A percentile compares a stretch with the other conserved stretches of the same genome.
Evolutionary conservation across 148 eudicot genomes (phyloP).

Genomic region (Fallopia convolvulus): DNA sequence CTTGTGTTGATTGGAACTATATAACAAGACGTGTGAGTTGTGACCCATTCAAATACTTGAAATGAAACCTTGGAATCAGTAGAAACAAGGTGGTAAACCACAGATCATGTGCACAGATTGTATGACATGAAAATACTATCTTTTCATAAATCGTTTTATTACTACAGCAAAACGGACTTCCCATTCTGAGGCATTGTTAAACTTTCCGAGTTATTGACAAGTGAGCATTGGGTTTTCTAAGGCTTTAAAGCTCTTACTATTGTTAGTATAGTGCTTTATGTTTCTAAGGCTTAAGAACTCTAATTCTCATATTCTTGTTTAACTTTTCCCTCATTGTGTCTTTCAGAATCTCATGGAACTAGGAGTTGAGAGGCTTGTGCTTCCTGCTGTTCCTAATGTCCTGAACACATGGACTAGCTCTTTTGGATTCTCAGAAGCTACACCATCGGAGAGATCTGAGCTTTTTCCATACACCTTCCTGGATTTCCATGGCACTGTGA

Average conservation of each 20-base stretch:
- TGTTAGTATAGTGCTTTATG: too few relatives aligned
- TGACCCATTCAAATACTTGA: neutral
- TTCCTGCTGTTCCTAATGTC: conserved; percentile 70
- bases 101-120: neutral
- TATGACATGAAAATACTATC: neutral
- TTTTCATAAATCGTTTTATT: neutral
- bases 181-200: neutral
- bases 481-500: conserved; percentile 71
- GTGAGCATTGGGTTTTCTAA: too few relatives aligned
- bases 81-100: neutral
- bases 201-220: too few relatives aligned
- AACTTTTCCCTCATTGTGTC: neutral
- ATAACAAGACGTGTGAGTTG: neutral
- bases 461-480: conserved; percentile 60
- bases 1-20: neutral
- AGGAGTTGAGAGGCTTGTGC: conserved; percentile 78
- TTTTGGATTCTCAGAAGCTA: conserved; percentile 66
- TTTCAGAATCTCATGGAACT: conserved; percentile 56
- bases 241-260: too few relatives aligned
- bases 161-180: neutral
- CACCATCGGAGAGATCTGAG: conserved; percentile 39
- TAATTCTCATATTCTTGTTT: neutral
- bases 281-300: neutral
- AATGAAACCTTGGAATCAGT: neutral
- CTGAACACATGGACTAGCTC: conserved; percentile 69